Conservation (phyloP, 495 filamentous ascomycete genomes). For the Pyrenula massariospora region DNA sequence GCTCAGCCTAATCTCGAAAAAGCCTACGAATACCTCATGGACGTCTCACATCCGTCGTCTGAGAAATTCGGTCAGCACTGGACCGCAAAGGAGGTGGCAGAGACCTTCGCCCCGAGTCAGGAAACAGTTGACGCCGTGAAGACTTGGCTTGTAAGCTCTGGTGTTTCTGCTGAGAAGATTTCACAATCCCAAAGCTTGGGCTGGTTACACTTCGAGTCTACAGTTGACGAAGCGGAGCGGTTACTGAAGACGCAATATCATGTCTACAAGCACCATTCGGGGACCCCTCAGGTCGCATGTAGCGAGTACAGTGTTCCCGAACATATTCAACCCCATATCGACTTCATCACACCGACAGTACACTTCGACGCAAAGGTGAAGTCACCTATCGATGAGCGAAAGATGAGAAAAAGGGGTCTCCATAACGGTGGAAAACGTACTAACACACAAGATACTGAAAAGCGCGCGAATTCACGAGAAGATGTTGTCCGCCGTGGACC, state of each 20-base stretch:
- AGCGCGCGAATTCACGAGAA: not conserved
- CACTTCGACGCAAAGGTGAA: constrained; percentile 18
- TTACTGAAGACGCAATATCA: constrained; percentile 48
- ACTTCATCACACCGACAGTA: constrained; percentile 40
- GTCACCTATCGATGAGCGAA: constrained; percentile 27
- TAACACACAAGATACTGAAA: not conserved
- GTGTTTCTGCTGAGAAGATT: constrained; percentile 29
- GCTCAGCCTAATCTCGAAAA: constrained; percentile 19
- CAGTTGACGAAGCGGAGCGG: constrained; percentile 38
- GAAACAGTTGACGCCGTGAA: constrained; percentile 34
- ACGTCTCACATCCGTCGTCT: constrained; percentile 16
- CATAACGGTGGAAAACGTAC: constrained; percentile 22
- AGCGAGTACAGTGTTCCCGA: constrained; percentile 41
- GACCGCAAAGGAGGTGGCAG: constrained; percentile 31
- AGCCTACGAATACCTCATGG: constrained; percentile 15
- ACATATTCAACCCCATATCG: constrained; percentile 37
- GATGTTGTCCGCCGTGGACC: not conserved
- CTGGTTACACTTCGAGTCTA: constrained; percentile 44
- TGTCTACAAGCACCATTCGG: constrained; percentile 35
- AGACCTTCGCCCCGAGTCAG: constrained; percentile 39
- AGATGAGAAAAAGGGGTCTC: constrained; percentile 37
- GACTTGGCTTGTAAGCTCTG: constrained; percentile 35
- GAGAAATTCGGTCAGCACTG: constrained; percentile 14
- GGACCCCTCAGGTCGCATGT: constrained; percentile 38
- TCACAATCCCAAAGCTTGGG: constrained; percentile 33